Evolutionary conservation across 495 filamentous ascomycete genomes (phyloP), one percentile per base, ranked within the genome.

Genomic region (Aspergillus hancockii): DNA sequence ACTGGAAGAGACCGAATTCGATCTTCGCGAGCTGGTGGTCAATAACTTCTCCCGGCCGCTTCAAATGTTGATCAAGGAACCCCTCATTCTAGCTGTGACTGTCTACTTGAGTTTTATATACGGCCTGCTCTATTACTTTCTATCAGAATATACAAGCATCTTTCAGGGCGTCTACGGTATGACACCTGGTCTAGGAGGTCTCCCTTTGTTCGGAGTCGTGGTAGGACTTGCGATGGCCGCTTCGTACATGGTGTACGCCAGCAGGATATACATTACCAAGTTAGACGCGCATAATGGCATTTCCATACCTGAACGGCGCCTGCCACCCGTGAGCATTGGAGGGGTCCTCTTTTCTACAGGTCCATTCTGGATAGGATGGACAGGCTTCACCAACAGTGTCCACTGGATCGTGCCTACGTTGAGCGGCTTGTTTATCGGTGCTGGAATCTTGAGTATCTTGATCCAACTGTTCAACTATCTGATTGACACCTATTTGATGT

Each of bases 1-100:
- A 70, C 91, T 96, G 70, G 92, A 96, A 66, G 91, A 96, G 75
- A 92, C 95, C 61, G 91, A 95, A 69, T 80, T 97, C 54, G 89
- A 94, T 72, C 78, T 95, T 63, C 72, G 76, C 19, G 89, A 93
- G 28, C 63, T 80, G 59, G 50, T 68, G 10, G 66, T 65, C 12
- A 67, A 76, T 4, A 75, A 73, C 21, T 64, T 80, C 3, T 67
- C 68, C 10, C 61, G 71, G 3, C 78, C 78, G 14, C 36, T 81
- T 4, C 70, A 69, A 8, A 83, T 94, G 61, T 81, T 96, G 6
- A 79, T 92, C 62, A 80, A 79, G 46, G 91, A 94, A 70, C 91
- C 90, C 9, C 92, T 94, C 55, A 86, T 94, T 32, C 74, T 89
- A 0, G 69, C 87, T 0, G 69, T 92, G 9, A 89, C 84, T 36